A percentile compares a stretch with the other conserved stretches of the same genome.
These are phyloP conservation scores for Dissophora ornata DNA, from an alignment of 192 early-diverging fungal genomes.

Conservation along the genomic window DNA sequence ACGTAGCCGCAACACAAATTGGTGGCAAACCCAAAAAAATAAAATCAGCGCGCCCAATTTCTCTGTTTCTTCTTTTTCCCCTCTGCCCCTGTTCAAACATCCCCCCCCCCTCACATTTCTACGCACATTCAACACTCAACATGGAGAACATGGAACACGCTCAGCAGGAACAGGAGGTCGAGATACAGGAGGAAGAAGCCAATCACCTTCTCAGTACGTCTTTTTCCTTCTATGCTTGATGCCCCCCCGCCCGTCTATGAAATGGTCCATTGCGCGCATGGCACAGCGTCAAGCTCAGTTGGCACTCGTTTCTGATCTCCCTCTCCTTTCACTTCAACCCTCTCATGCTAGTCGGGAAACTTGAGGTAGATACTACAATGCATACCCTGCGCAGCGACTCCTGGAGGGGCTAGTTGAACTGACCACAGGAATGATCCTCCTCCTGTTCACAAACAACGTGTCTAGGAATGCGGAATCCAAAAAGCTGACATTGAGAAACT, in stretches of 20 bases:
- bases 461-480: conserved; percentile 74
- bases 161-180: conserved; percentile 28
- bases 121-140: not conserved
- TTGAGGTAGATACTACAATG: conserved; percentile 28
- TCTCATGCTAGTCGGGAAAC: conserved; percentile 34
- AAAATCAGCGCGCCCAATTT: not conserved
- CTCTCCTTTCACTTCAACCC: not conserved
- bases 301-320: conserved; percentile 1
- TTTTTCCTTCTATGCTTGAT: not conserved
- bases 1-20: not conserved
- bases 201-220: conserved; percentile 42
- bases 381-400: not conserved
- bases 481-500: conserved; percentile 86
- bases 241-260: too few relatives aligned
- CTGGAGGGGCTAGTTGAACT: too few relatives aligned
- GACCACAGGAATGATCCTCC: not conserved
- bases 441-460: too few relatives aligned
- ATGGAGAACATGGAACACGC: conserved; percentile 32
- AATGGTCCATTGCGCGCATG: not conserved
- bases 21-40: conserved; percentile 4
- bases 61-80: too few relatives aligned
- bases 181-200: conserved; percentile 37
- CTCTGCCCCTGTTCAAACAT: not conserved
- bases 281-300: conserved; percentile 34
- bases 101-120: not conserved